Conservation (phyloP, 345 rosid species). For the Garcia nutans region DNA sequence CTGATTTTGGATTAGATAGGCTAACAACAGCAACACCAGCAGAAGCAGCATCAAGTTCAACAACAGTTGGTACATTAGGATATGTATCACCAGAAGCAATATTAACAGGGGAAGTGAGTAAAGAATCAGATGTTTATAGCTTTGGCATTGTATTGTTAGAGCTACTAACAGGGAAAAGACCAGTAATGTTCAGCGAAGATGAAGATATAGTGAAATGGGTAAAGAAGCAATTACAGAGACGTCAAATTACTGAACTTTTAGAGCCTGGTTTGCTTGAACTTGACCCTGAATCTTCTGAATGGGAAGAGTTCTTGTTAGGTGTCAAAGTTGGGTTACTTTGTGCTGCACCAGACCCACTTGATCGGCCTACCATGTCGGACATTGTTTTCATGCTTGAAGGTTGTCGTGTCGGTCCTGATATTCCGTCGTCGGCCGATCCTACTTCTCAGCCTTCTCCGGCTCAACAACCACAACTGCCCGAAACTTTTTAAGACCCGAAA, state of each 20-base stretch:
- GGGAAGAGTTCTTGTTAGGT: slow-evolving; percentile 96
- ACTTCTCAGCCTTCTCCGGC: slow-evolving; percentile 85
- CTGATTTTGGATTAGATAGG: slow-evolving; percentile 77
- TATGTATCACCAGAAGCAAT: slow-evolving; percentile 78
- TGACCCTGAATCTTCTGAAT: slow-evolving; percentile 94
- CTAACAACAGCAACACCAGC: slow-evolving; percentile 49
- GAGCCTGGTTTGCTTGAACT: slow-evolving; percentile 93
- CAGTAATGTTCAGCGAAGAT: slow-evolving; percentile 89
- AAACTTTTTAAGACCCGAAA: slow-evolving; percentile 6
- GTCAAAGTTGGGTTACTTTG: slow-evolving; percentile 92
- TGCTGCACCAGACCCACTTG: slow-evolving; percentile 82
- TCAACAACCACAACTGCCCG: slow-evolving; percentile 15
- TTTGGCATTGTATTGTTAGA: slow-evolving; percentile 92
- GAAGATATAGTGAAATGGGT: slow-evolving; percentile 99
- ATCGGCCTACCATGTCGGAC: slow-evolving; percentile 83
- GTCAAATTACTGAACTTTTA: slow-evolving; percentile 74
- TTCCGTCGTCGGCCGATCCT: slow-evolving; percentile 80
- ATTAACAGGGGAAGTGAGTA: slow-evolving; percentile 56
- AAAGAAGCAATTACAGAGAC: slow-evolving; percentile 83
- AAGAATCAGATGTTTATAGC: slow-evolving; percentile 85
- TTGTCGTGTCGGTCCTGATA: slow-evolving; percentile 85
- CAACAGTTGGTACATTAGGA: slow-evolving; percentile 68
- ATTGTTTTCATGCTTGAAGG: slow-evolving; percentile 99
- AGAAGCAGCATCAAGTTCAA: slow-evolving; percentile 63
- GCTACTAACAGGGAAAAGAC: slow-evolving; percentile 79